Conservation (phyloP, 2,329 filamentous ascomycete genomes). For the Fonsecaea nubica region DNA sequence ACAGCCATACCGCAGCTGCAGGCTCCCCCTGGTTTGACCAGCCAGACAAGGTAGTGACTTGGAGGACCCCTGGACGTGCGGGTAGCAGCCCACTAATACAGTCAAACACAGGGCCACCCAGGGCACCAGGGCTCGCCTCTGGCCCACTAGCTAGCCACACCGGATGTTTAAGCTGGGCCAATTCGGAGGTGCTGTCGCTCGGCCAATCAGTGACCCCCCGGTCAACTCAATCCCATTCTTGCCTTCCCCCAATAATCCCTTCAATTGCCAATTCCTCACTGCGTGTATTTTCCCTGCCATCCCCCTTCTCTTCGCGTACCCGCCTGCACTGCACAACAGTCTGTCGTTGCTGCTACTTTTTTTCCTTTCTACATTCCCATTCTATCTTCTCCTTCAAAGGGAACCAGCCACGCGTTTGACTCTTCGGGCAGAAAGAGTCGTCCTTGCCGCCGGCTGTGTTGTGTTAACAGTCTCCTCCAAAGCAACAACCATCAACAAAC, state of each 20-base stretch:
- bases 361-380: slow-evolving; percentile 13
- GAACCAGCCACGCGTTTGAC: slow-evolving; percentile 41
- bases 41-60: not conserved
- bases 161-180: slow-evolving; percentile 15
- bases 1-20: slow-evolving; percentile 13
- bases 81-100: slow-evolving; percentile 1
- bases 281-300: slow-evolving; percentile 35
- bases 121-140: slow-evolving; percentile 1
- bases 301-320: slow-evolving; percentile 44
- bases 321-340: slow-evolving; percentile 35
- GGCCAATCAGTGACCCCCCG: slow-evolving; percentile 20
- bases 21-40: slow-evolving; percentile 8
- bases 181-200: slow-evolving; percentile 20
- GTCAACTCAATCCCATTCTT: slow-evolving; percentile 18
- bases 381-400: slow-evolving; percentile 41
- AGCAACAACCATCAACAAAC: slow-evolving; percentile 32
- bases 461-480: slow-evolving; percentile 27
- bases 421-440: slow-evolving; percentile 34
- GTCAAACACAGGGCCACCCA: slow-evolving; percentile 17
- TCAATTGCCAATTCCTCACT: slow-evolving; percentile 25
- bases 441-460: slow-evolving; percentile 34
- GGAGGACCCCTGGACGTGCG: slow-evolving; percentile 4
- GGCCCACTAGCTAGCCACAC: slow-evolving; percentile 10
- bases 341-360: slow-evolving; percentile 46
- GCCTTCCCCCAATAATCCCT: slow-evolving; percentile 19